Conservation (phyloP, 116 monocot genomes). For the Phalaenopsis hybrid region DNA sequence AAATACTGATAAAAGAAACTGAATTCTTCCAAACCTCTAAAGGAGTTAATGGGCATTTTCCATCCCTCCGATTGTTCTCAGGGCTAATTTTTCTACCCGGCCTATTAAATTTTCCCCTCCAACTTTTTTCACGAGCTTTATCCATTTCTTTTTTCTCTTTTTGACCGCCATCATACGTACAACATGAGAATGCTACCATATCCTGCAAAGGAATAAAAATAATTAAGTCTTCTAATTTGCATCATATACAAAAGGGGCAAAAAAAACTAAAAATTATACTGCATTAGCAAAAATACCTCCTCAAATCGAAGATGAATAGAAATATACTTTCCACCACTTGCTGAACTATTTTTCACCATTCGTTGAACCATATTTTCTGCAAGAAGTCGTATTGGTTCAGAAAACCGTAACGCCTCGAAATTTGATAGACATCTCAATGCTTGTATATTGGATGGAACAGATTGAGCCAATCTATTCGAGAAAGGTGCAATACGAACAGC, state of each 20-base stretch:
- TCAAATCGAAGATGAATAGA: conserved; percentile 99
- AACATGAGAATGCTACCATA: conserved; percentile 96
- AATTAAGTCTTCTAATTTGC: neutral
- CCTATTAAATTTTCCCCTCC: conserved; percentile 86
- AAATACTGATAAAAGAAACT: neutral
- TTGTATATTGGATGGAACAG: conserved; percentile 72
- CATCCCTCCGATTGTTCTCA: conserved; percentile 59
- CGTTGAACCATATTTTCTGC: conserved; percentile 83
- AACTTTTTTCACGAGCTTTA: conserved; percentile 84
- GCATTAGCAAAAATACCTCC: conserved; percentile 42
- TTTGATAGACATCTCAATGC: conserved; percentile 82
- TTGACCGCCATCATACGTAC: conserved; percentile 85
- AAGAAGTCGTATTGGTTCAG: conserved; percentile 72
- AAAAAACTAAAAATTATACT: neutral
- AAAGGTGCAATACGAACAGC: conserved; percentile 96
- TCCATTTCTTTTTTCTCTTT: conserved; percentile 87
- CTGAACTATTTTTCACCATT: conserved; percentile 74
- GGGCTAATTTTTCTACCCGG: conserved; percentile 67
- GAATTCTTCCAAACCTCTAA: conserved; percentile 51
- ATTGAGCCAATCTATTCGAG: conserved; percentile 93
- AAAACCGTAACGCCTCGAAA: conserved; percentile 78
- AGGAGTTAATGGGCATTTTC: conserved; percentile 92
- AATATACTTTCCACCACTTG: conserved; percentile 69
- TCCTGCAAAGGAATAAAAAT: conserved; percentile 43
- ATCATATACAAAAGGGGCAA: neutral